Base-by-base conservation (phyloP, 164 flowering plant genomes). In the Stephania yunnanensis region DNA sequence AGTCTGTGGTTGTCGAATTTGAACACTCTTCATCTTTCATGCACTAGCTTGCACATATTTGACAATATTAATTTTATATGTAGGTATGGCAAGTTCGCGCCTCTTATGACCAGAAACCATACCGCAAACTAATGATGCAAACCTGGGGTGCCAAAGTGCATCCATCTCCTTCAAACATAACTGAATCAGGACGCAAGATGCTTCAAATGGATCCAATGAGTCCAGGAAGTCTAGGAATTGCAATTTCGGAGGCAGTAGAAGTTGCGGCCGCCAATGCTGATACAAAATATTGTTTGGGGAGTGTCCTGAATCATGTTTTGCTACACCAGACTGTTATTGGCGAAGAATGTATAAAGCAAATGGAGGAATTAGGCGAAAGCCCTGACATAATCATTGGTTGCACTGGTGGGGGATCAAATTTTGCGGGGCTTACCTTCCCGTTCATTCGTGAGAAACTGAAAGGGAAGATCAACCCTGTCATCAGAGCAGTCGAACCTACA, bases 41-140 rank as follows among this genome's bases (percentile, higher is more conserved):
- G 65, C 65, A 58, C 65, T 20, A 58, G 22, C 29, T 45, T n/a
- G 22, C 63, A 46, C 42, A 76, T 70, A 46, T 70, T 11, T 79
- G 46, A 46, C 4, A 36, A 36, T 36, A 69, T 45, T 74, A 45
- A 44, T 71, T 63, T 69, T 73, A 7, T 73, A 10, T 71, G 61
- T 64, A 95, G 99, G 99, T 95, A 36, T 93, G 99, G 99, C 99
- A 95, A 85, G 99, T 95, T 31, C 94, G 98, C 29, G 97, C 97
- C 17, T 95, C 98, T 13, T 95, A 86, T 79, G 97, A 95, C 82
- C 90, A 87, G 76, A 95, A 95, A 78, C 99, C 99, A 55, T 95
- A 95, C 71, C 87, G 99, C 7, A 87, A 86, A 76, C 68, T 95
- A 75, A 95, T 95, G 99, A 95, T 95, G 99, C 89, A 95, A 78